These are phyloP conservation scores for Amanita rubescens DNA, from an alignment of 768 basidiomycete genomes.

Conservation along the genomic window DNA sequence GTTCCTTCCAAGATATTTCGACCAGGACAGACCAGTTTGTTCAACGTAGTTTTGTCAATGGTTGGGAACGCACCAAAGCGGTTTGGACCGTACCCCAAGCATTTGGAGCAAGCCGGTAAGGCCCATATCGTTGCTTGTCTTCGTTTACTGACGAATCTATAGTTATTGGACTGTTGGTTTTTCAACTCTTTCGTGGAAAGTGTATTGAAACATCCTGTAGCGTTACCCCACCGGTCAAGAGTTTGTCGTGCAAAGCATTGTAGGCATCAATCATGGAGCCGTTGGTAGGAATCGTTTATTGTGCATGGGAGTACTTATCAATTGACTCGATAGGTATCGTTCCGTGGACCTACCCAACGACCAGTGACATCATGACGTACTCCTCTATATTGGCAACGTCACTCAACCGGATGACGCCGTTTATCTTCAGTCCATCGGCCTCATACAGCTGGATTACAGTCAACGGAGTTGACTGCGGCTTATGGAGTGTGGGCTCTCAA, in stretches of 20 bases:
- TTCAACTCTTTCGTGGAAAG: neutral
- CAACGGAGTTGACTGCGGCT: slow-evolving; percentile 39
- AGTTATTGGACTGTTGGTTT: slow-evolving; percentile 44
- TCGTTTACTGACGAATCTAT: neutral
- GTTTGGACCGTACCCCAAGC: slow-evolving; percentile 80
- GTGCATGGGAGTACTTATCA: neutral
- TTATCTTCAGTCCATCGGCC: slow-evolving; percentile 36
- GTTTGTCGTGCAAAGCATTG: slow-evolving; percentile 55
- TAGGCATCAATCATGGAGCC: slow-evolving; percentile 67
- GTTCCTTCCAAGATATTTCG: slow-evolving; percentile 64
- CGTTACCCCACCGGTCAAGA: slow-evolving; percentile 62
- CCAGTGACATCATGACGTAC: slow-evolving; percentile 43
- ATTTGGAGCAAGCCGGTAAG: slow-evolving; percentile 56
- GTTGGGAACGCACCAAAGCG: slow-evolving; percentile 61
- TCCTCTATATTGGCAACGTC: slow-evolving; percentile 42
- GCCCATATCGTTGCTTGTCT: slow-evolving; percentile 1
- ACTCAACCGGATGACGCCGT: slow-evolving; percentile 37
- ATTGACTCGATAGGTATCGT: slow-evolving; percentile 28
- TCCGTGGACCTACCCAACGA: slow-evolving; percentile 49
- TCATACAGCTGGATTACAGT: slow-evolving; percentile 32
- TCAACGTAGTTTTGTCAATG: slow-evolving; percentile 50
- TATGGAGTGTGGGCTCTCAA: slow-evolving; percentile 35
- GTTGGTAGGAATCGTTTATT: slow-evolving; percentile 29
- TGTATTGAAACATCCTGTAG: slow-evolving; percentile 10
- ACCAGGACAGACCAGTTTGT: slow-evolving; percentile 59